Evolutionary conservation across 208 protist genomes (phyloP), one percentile per base, ranked within the genome.

Genomic region (Leishmania turanica): DNA sequence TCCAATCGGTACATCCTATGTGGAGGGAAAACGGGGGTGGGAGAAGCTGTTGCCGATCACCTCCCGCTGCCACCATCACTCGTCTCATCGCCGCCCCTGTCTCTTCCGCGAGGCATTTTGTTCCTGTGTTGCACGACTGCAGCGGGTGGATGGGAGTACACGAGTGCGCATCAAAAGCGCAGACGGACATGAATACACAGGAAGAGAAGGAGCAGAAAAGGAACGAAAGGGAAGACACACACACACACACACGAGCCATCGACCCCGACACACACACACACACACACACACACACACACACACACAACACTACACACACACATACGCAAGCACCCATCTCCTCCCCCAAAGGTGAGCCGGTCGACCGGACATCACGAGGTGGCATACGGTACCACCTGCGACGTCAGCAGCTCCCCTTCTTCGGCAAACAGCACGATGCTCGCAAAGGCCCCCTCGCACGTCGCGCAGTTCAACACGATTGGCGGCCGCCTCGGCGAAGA

Each of bases 401-500:
- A 84, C 5, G 81, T 65, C 31, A 53, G 21, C 1, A 84, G 19
- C 64, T 81, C 81, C 19, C 81, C 81, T 7, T 85, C 77, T 11
- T 90, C 80, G 13, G 85, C 81, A 56, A 90, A 87, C 27, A 96
- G 75, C 42, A 88, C 69, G 49, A 91, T 83, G n/a, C 84, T 90
- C 49, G 88, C 31, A 69, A 86, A 88, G 5, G 78, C 82, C 0
- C 92, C 92, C 66, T 96, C 92, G 68, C 92, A 96, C 24, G 91
- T 96, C 21, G 89, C 90, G 45, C 89, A 90, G 62, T 89, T 85
- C 27, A 96, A 75, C 64, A 88, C 75, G 8, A 89, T 80, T 8
- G 82, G 82, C 15, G 71, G 77, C 17, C 65, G 82, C 21, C 42
- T 66, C 31, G 64, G 8, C 24, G 40, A 78, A 3, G 71, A 65